These are phyloP conservation scores for Tolypocladium inflatum DNA, from an alignment of 2,329 filamentous ascomycete genomes.

Conservation along the genomic window DNA sequence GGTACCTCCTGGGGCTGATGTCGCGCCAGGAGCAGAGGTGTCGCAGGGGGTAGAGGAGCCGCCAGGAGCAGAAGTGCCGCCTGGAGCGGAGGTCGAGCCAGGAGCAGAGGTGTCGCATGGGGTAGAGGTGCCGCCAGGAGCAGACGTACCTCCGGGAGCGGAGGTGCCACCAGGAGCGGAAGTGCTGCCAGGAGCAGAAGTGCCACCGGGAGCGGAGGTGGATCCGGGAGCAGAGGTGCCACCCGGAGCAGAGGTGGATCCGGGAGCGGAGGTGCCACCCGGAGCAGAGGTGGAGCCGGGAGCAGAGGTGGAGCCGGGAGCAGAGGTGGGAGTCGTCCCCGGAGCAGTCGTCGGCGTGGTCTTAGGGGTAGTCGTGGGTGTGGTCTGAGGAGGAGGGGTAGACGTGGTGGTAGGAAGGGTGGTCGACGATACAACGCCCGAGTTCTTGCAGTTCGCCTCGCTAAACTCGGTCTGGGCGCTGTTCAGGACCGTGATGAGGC, in stretches of 20 bases:
- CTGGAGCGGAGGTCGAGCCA: background rate
- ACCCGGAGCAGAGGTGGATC: background rate
- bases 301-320: background rate
- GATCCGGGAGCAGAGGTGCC: background rate
- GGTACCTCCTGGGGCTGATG: no score
- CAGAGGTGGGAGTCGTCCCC: background rate
- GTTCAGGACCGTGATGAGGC: conserved; percentile 12
- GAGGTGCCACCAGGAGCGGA: background rate
- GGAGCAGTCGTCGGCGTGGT: background rate
- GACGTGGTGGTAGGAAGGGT: background rate
- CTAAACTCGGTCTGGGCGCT: conserved; percentile 13
- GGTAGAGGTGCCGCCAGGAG: background rate
- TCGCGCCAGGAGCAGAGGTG: no score
- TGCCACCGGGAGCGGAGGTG: background rate
- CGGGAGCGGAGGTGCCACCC: background rate
- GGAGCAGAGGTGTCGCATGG: background rate
- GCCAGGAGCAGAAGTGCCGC: background rate
- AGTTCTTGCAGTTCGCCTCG: conserved; percentile 17
- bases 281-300: background rate
- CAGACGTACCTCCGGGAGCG: background rate
- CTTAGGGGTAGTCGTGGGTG: background rate
- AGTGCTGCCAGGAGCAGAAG: background rate
- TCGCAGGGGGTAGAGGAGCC: conserved; percentile 1
- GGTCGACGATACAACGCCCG: background rate
- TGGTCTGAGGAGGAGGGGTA: background rate